Percentiles rank a stretch among this genome's conserved stretches.
Evolutionary conservation across 768 basidiomycete species (phyloP).

Genomic region (Tylopilus sp.): DNA sequence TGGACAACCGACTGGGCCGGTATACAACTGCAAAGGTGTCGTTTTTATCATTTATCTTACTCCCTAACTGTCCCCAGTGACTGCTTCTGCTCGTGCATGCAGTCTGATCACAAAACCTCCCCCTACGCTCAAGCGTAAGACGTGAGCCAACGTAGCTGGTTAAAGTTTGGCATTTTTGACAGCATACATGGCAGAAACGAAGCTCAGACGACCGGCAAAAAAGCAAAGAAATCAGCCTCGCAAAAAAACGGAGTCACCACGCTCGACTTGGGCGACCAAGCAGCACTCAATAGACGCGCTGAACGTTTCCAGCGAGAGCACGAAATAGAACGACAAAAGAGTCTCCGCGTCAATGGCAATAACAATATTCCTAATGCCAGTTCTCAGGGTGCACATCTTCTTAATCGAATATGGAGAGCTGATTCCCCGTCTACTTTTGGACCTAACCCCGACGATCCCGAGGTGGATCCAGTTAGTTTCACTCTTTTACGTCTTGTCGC

Average conservation of each 20-base stretch:
- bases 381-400: conserved; percentile 51
- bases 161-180: conserved; percentile 8
- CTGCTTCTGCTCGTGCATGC: conserved; percentile 8
- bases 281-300: conserved; percentile 71
- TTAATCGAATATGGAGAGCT: conserved; percentile 42
- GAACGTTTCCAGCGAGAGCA: conserved; percentile 90
- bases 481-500: neutral
- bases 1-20: conserved; percentile 95
- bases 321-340: conserved; percentile 74
- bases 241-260: conserved; percentile 35
- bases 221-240: conserved; percentile 55
- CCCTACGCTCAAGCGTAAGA: conserved; percentile 65
- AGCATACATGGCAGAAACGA: conserved; percentile 35
- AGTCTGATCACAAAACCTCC: conserved; percentile 62
- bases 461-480: conserved; percentile 62
- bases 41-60: neutral
- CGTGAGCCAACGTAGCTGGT: conserved; percentile 39
- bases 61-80: conserved; percentile 20
- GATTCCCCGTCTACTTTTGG: conserved; percentile 50
- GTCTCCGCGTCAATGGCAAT: conserved; percentile 29
- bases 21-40: conserved; percentile 81
- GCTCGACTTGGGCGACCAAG: conserved; percentile 62
- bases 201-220: conserved; percentile 46
- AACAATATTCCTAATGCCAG: conserved; percentile 40
- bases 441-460: conserved; percentile 58